Evolutionary conservation across 306 rosid species (phyloP).

Genomic region (Trifolium fragiferum): DNA sequence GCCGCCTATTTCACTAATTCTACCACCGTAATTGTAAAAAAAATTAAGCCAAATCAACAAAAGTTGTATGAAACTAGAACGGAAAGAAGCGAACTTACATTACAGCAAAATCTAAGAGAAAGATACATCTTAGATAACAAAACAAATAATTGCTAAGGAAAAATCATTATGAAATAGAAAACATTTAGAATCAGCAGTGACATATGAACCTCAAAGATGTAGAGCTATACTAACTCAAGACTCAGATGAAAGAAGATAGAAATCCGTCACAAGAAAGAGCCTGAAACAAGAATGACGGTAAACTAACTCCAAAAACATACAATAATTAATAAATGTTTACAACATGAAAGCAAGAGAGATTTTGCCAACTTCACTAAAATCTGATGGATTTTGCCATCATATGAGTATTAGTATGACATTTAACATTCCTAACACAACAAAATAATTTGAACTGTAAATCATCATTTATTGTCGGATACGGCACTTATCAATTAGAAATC

Average conservation of each 20-base stretch:
- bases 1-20: conserved; percentile 1
- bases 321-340: conserved; percentile 19
- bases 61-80: neutral
- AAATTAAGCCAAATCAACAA: conserved; percentile 12
- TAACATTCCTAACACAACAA: neutral
- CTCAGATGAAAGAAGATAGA: conserved; percentile 8
- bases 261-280: neutral
- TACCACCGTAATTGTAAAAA: neutral
- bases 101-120: conserved; percentile 1
- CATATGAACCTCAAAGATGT: conserved; percentile 15
- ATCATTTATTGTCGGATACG: conserved; percentile 11
- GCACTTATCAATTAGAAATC: conserved; percentile 10
- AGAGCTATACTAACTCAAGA: conserved; percentile 16
- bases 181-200: conserved; percentile 9
- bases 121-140: neutral
- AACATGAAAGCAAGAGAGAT: conserved; percentile 1
- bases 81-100: neutral
- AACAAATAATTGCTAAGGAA: conserved; percentile 9
- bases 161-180: conserved; percentile 7
- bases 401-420: neutral
- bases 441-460: neutral
- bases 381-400: too few relatives aligned
- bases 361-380: conserved; percentile 7
- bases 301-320: conserved; percentile 3
- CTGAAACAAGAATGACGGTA: neutral